Conservation (phyloP, 306 rosid species). For the Quercus berberidifolia region DNA sequence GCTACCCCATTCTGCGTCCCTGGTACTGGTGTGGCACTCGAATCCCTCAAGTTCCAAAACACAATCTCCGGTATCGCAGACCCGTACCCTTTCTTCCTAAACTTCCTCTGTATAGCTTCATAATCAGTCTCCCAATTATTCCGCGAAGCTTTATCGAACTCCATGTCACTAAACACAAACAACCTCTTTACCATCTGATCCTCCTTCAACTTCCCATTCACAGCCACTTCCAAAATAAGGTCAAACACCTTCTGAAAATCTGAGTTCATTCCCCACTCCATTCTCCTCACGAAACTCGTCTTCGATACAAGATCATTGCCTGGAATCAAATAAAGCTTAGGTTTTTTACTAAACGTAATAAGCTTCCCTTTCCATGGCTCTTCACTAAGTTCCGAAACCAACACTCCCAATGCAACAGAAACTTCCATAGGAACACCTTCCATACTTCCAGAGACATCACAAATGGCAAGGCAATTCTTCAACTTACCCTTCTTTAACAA, state of each 20-base stretch:
- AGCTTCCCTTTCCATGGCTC: conserved; percentile 72
- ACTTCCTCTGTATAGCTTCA: conserved; percentile 49
- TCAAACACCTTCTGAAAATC: conserved; percentile 67
- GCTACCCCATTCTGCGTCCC: conserved; percentile 60
- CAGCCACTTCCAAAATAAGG: conserved; percentile 47
- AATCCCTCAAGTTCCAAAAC: conserved; percentile 69
- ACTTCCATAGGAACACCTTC: conserved; percentile 50
- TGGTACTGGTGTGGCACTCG: conserved; percentile 46
- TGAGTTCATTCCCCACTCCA: conserved; percentile 34
- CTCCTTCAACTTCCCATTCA: conserved; percentile 42
- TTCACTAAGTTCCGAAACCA: conserved; percentile 57
- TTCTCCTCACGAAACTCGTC: conserved; percentile 28
- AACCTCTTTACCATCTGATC: conserved; percentile 64
- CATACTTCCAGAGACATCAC: conserved; percentile 71
- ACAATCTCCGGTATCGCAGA: conserved; percentile 55
- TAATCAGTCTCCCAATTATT: conserved; percentile 70
- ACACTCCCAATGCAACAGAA: conserved; percentile 53
- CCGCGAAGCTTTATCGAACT: conserved; percentile 46
- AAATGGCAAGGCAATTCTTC: conserved; percentile 46
- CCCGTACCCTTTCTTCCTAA: conserved; percentile 45
- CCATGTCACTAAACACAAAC: conserved; percentile 75
- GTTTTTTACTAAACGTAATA: conserved; percentile 43
- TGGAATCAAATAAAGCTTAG: conserved; percentile 47
- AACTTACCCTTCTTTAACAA: conserved; percentile 41
- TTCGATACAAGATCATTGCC: conserved; percentile 44